Evolutionary conservation across 1,139 yeast species (phyloP), one percentile per base, ranked within the genome.

Genomic region (Scheffersomyces stambukii): DNA sequence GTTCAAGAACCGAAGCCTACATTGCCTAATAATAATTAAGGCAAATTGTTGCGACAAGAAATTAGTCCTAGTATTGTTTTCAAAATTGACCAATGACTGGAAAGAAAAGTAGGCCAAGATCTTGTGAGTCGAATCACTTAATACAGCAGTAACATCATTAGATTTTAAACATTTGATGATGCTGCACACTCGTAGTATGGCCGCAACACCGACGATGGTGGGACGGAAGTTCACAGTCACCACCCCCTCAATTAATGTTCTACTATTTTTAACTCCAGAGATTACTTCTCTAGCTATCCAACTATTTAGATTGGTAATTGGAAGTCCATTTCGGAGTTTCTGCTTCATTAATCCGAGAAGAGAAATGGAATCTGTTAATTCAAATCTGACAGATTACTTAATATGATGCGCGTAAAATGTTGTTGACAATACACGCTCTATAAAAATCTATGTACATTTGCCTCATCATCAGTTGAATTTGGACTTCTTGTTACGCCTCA

Each of bases 61-160:
- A n/a, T n/a, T n/a, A 15, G 57, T 48, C 5, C 34, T 25, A 0
- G 67, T 59, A 14, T 48, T 41, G 29, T 37, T 54, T 35, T 64
- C 70, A 37, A 60, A 64, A 13, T 38, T 25, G 6, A 48, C 41
- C 1, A 60, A 46, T 3, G 54, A 46, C 6, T 45, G 37, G 25
- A 46, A 51, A 2, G 58, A 57, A 31, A 65, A 56, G 3, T 42
- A 36, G 0, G 54, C 66, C 8, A 55, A 43, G 11, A 64, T 46
- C 35, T 50, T 48, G 35, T 60, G 60, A 3, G 45, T 43, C 3
- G 52, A 40, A 35, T 65, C 72, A 4, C 60, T 46, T n/a, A 62
- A 31, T 2, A 58, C 40, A 1, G 53, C 59, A 4, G 61, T 46
- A 2, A 63, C 31, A 8, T 49, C 58, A 8, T 54, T 52, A 15